phyloP scores from a whole-genome alignment of 306 rosid species.

The Glycine latifolia region DNA sequence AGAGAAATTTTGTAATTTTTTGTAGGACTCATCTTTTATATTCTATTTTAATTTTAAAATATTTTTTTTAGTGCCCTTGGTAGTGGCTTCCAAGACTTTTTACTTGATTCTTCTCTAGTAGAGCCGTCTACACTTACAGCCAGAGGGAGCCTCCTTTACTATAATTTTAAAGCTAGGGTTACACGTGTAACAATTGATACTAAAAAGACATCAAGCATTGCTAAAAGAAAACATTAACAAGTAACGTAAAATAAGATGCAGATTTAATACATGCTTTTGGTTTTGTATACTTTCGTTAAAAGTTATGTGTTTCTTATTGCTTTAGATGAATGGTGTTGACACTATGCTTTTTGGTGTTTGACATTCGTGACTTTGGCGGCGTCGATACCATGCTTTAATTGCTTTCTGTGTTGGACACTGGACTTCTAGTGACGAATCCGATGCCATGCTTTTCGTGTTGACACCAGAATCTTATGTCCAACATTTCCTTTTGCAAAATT shows the following conservation, averaged over 20 bases:
- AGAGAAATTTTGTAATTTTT: too few species aligned
- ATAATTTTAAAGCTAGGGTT: not conserved
- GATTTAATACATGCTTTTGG: not conserved
- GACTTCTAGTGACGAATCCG: not conserved
- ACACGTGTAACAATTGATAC: not conserved
- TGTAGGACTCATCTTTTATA: too few species aligned
- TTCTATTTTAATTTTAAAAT: too few species aligned
- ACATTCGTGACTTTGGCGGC: not conserved
- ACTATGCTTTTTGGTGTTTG: slow-evolving; percentile 2
- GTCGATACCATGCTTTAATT: not conserved
- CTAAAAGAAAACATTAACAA: not conserved
- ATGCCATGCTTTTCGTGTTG: slow-evolving; percentile 21
- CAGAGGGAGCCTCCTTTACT: not conserved
- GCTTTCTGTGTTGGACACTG: slow-evolving; percentile 7
- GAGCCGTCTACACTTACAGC: not conserved
- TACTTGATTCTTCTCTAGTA: not conserved
- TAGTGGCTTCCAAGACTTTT: not conserved
- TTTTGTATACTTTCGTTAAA: not conserved
- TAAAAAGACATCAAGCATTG: not conserved
- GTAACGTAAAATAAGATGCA: not conserved
- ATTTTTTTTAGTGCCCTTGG: too few species aligned
- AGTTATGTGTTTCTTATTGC: slow-evolving; percentile 2
- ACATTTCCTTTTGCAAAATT: not conserved
- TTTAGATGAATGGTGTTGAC: not conserved
- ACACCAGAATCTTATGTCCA: not conserved